These are phyloP conservation scores for Phytophthora lateralis DNA, from an alignment of 352 stramenopile genomes.

Conservation along the genomic window DNA sequence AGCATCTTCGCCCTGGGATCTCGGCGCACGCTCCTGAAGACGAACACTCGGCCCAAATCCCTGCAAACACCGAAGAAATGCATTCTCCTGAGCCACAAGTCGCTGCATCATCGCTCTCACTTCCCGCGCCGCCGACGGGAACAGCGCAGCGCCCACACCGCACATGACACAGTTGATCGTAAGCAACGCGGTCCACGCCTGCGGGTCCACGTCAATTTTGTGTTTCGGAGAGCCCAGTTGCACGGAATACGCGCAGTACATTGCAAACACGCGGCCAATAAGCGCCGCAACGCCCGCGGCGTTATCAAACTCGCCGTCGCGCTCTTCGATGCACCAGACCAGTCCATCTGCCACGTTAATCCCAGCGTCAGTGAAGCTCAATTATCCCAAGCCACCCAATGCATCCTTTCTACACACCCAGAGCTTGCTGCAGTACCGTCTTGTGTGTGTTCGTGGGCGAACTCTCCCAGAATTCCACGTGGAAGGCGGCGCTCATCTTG, in stretches of 20 bases:
- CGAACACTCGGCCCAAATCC: slow-evolving; percentile 40
- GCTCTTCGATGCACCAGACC: slow-evolving; percentile 42
- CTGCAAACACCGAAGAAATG: slow-evolving; percentile 69
- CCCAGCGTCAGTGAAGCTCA: neutral
- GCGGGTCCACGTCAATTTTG: slow-evolving; percentile 66
- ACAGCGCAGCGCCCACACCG: slow-evolving; percentile 22
- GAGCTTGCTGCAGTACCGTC: slow-evolving; percentile 55
- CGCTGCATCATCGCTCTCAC: slow-evolving; percentile 54
- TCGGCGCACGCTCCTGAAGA: slow-evolving; percentile 4
- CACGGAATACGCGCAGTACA: slow-evolving; percentile 70
- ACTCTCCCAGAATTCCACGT: slow-evolving; percentile 83
- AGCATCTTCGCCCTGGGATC: neutral
- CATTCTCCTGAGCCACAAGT: slow-evolving; percentile 53
- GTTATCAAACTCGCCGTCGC: slow-evolving; percentile 29
- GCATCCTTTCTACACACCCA: slow-evolving; percentile 14
- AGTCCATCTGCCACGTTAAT: slow-evolving; percentile 29
- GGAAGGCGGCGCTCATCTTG: slow-evolving; percentile 63
- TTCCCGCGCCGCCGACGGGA: slow-evolving; percentile 38
- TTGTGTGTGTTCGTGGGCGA: slow-evolving; percentile 60
- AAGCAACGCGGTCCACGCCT: slow-evolving; percentile 47
- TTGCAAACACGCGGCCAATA: slow-evolving; percentile 55
- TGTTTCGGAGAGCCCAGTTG: slow-evolving; percentile 61
- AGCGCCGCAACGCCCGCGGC: slow-evolving; percentile 25
- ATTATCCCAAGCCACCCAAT: neutral
- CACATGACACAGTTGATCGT: slow-evolving; percentile 42